Evolutionary conservation across 23 red algal genomes (phyloP).

Genomic region (Gracilaria domingensis): DNA sequence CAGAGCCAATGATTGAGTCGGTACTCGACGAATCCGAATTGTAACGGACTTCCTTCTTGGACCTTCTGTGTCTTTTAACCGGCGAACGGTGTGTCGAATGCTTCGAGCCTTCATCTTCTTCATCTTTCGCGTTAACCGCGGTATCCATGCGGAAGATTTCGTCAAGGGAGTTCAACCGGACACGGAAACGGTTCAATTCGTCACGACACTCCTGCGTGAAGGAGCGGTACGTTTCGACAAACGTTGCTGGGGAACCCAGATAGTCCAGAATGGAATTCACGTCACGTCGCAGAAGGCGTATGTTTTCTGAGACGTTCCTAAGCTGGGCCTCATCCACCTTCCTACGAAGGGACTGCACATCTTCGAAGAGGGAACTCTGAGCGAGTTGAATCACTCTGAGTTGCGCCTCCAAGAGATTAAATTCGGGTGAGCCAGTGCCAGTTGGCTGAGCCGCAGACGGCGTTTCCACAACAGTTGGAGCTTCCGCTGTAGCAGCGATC

Average conservation of each 20-base stretch:
- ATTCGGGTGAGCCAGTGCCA: neutral
- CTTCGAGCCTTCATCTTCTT: neutral
- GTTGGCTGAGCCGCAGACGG: neutral
- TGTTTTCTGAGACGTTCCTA: neutral
- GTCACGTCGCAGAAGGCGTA: neutral
- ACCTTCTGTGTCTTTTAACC: neutral
- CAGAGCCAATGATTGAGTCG: neutral
- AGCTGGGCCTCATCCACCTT: neutral
- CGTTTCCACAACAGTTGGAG: neutral
- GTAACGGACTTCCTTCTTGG: neutral
- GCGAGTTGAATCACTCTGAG: neutral
- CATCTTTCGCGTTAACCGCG: no score
- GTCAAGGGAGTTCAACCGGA: neutral
- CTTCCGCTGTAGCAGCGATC: neutral
- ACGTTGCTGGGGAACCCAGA: neutral
- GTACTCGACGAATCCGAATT: neutral
- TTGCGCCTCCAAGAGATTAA: neutral
- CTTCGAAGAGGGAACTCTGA: neutral
- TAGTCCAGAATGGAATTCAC: neutral
- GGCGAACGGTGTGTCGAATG: neutral
- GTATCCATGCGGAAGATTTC: neutral
- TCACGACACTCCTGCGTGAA: neutral
- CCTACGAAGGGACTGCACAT: neutral
- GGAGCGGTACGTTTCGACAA: neutral
- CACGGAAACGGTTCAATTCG: neutral